A percentile compares a stretch with the other conserved stretches of the same genome.
phyloP scores from a whole-genome alignment of 192 early-diverging fungal species.

The Coemansia sp. region DNA sequence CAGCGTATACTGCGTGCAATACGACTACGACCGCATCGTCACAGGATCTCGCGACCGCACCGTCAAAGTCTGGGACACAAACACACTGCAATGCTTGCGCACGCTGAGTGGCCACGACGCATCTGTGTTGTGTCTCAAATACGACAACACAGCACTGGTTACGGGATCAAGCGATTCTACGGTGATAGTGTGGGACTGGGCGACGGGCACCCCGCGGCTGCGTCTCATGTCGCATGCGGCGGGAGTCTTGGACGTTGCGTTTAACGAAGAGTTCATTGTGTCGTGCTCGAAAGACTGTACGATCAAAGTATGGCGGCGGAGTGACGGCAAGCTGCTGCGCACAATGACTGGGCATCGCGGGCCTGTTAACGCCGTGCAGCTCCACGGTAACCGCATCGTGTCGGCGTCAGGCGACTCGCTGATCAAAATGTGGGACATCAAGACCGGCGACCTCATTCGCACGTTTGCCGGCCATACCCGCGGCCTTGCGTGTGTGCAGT shows the following conservation, averaged over 20 bases:
- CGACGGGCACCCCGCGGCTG: constrained; percentile 35
- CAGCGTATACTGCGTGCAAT: constrained; percentile 92
- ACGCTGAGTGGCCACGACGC: constrained; percentile 68
- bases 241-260: constrained; percentile 85
- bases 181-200: constrained; percentile 84
- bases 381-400: constrained; percentile 67
- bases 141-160: constrained; percentile 69
- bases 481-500: constrained; percentile 83
- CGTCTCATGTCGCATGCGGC: constrained; percentile 72
- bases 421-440: constrained; percentile 78
- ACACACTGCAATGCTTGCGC: constrained; percentile 56
- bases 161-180: constrained; percentile 86
- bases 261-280: constrained; percentile 70
- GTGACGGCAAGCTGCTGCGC: constrained; percentile 59
- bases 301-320: constrained; percentile 83
- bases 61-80: constrained; percentile 82
- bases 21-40: constrained; percentile 68
- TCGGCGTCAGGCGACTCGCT: constrained; percentile 83
- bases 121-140: constrained; percentile 80
- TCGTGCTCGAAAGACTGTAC: constrained; percentile 93
- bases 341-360: constrained; percentile 80
- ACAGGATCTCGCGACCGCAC: constrained; percentile 77
- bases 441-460: constrained; percentile 67
- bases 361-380: constrained; percentile 93
- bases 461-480: constrained; percentile 80